Evolutionary conservation across 768 basidiomycete genomes (phyloP), one percentile per base, ranked within the genome.

Genomic region (Boletellus ananiceps): DNA sequence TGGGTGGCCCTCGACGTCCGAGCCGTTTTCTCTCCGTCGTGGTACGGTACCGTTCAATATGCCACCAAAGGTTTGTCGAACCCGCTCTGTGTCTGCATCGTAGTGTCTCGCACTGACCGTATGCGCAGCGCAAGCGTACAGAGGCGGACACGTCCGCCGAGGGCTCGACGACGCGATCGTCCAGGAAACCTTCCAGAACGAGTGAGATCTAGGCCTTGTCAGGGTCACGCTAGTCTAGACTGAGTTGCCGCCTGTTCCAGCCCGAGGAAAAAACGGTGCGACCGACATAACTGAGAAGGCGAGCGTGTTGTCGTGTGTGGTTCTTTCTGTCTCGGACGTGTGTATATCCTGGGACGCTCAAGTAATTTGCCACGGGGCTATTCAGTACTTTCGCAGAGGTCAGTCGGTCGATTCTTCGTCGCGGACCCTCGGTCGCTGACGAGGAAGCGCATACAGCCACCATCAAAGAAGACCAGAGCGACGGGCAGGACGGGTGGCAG

Each of bases 61-160:
- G 74, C 65, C 72, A 36, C 68, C 70, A 19, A 73, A 74, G 54
- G 72, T 72, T 38, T 13, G 50, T 56, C 44, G 21, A 25, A 6
- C n/a, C 16, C 8, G 19, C 21, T 37, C 39, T 14, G 9, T 25
- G 12, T 36, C 11, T 8, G n/a, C 9, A 31, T 27, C 40, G 11
- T 5, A 25, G 48, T 37, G 57, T 29, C 18, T 29, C 61, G 58
- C 46, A 59, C 65, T 49, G 36, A 60, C 34, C 16, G 7, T 8
- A 9, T 35, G 13, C 5, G 23, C 59, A 87, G 85, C 72, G 84
- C 56, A 87, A 86, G 71, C 81, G 78, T 65, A 65, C 66, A 19
- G 76, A 75, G 27, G 74, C 74, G 34, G 47, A 58, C 59, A 66
- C 63, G 32, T 5, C 55, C 25, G 29, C 25, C 33, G 64, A 57